Conservation (phyloP, 306 rosid genomes). For the Quercus berberidifolia region DNA sequence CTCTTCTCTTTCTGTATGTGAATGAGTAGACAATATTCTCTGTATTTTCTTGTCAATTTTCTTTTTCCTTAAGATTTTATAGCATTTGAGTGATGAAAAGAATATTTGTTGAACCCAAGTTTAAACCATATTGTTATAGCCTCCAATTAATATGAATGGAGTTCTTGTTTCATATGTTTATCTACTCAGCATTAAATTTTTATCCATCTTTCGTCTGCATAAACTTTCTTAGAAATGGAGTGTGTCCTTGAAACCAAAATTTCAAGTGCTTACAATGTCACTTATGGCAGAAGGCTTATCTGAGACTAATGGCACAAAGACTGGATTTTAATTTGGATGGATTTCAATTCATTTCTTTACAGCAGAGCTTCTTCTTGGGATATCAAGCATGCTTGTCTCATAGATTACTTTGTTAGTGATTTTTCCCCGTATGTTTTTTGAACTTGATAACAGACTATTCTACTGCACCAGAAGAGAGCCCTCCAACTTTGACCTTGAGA, state of each 20-base stretch:
- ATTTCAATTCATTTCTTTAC: not conserved
- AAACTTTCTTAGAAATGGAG: not conserved
- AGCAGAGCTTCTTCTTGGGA: not conserved
- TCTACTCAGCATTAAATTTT: not conserved
- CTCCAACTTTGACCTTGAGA: conserved; percentile 42
- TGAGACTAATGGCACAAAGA: not conserved
- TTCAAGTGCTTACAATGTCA: not conserved
- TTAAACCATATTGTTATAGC: not conserved
- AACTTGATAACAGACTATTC: conserved; percentile 33
- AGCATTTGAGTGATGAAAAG: not conserved
- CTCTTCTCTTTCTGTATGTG: not conserved
- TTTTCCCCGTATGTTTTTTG: not conserved
- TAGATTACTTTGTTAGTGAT: not conserved
- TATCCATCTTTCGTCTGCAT: not conserved
- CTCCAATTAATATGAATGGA: not conserved
- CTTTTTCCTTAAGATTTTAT: not conserved
- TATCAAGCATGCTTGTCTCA: conserved; percentile 1
- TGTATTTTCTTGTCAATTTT: not conserved
- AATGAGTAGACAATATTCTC: not conserved
- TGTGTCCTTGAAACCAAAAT: not conserved
- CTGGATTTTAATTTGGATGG: not conserved
- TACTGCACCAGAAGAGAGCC: conserved; percentile 44
- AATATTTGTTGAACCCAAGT: too few relatives aligned
- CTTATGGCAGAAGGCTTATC: not conserved
- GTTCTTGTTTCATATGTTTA: not conserved